Evolutionary conservation across 306 rosid species (phyloP).

Genomic region (Dryas alaskensis): DNA sequence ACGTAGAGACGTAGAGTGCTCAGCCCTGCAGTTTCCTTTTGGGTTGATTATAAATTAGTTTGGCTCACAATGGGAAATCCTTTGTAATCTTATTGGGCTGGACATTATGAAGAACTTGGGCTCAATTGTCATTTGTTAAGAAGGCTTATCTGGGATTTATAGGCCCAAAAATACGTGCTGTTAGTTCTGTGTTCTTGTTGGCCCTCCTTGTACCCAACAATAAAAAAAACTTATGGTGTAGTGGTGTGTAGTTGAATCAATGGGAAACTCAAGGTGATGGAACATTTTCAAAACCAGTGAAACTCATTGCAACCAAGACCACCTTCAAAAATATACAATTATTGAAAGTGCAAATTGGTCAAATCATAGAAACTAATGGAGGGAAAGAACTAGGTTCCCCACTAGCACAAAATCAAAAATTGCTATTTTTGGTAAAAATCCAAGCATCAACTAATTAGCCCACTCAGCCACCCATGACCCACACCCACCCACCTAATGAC

Average conservation of each 20-base stretch:
- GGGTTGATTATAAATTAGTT: background rate
- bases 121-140: too few species aligned
- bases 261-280: background rate
- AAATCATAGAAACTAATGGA: constrained; percentile 26
- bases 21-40: too few species aligned
- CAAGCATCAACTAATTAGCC: constrained; percentile 27
- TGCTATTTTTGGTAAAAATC: constrained; percentile 35
- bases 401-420: constrained; percentile 23
- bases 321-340: background rate
- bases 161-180: background rate
- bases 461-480: constrained; percentile 25
- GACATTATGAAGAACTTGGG: too few species aligned
- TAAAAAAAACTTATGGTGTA: background rate
- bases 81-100: too few species aligned
- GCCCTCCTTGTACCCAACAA: background rate
- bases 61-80: background rate
- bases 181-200: too few species aligned
- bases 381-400: constrained; percentile 41
- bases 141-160: background rate
- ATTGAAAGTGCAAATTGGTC: background rate
- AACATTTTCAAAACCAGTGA: background rate
- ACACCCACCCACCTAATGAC: constrained; percentile 25
- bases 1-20: too few species aligned
- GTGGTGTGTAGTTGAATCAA: background rate
- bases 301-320: background rate